Percentiles rank a stretch among this genome's conserved stretches.
Conservation (phyloP, 768 basidiomycete species). For the Hygrocybe punicea region DNA sequence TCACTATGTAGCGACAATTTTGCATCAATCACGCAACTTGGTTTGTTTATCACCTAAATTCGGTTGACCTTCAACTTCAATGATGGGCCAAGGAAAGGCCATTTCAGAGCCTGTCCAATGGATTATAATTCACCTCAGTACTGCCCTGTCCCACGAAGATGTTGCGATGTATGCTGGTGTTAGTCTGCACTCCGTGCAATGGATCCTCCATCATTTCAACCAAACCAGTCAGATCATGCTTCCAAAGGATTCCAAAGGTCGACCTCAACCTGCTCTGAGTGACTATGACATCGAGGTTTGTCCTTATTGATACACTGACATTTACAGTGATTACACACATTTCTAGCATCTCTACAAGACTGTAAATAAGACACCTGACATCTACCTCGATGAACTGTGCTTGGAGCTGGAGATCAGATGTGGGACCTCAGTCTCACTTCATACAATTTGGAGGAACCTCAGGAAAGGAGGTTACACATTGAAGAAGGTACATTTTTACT, state of each 20-base stretch:
- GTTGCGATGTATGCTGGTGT: neutral
- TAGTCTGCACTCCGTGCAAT: neutral
- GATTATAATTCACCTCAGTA: neutral
- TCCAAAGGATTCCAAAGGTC: neutral
- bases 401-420: slow-evolving; percentile 13
- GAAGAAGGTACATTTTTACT: slow-evolving; percentile 12
- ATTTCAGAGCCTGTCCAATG: no score
- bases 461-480: slow-evolving; percentile 11
- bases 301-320: no score
- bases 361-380: slow-evolving; percentile 8
- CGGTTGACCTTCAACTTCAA: no score
- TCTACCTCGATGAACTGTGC: slow-evolving; percentile 17
- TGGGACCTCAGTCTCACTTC: slow-evolving; percentile 8
- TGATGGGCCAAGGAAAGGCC: no score
- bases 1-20: no score
- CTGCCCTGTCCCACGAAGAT: neutral
- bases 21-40: no score
- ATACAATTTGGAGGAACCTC: slow-evolving; percentile 18
- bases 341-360: neutral
- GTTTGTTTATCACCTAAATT: no score
- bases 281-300: neutral
- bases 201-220: neutral
- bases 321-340: neutral
- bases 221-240: neutral
- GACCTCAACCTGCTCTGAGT: neutral